A percentile compares a stretch with the other conserved stretches of the same genome.
These are phyloP conservation scores for Metschnikowia kunwiensis DNA, from an alignment of 805 yeast species.

Conservation along the genomic window DNA sequence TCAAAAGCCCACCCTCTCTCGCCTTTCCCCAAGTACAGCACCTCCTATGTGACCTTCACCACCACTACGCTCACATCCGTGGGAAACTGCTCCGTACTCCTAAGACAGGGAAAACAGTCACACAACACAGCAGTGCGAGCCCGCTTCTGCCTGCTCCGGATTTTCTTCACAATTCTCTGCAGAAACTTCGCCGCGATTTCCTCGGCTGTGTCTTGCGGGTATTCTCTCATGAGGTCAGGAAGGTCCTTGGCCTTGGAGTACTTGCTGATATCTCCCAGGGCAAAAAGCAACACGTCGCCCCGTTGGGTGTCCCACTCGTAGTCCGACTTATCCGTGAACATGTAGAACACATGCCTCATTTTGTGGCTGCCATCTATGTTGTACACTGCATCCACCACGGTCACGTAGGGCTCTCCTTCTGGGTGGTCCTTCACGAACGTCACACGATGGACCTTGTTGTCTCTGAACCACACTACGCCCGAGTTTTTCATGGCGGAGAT, in stretches of 20 bases:
- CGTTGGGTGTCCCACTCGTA: neutral
- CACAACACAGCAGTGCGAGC: neutral
- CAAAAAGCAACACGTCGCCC: conserved; percentile 5
- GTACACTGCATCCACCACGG: neutral
- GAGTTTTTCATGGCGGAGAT: conserved; percentile 3
- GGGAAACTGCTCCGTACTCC: neutral
- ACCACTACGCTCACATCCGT: conserved; percentile 7
- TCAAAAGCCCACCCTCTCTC: no score
- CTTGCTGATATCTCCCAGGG: conserved; percentile 1
- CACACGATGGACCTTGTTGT: neutral
- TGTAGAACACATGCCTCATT: neutral
- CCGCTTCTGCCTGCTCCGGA: neutral
- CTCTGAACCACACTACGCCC: conserved; percentile 1
- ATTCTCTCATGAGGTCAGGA: neutral
- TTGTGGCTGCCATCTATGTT: neutral
- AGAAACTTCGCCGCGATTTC: conserved; percentile 1
- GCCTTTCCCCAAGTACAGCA: no score
- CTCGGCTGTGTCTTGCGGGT: neutral
- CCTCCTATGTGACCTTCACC: conserved; percentile 5
- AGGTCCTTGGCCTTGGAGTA: neutral
- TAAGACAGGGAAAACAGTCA: neutral
- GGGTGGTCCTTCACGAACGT: neutral
- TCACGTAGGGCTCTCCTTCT: neutral
- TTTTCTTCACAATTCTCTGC: neutral
- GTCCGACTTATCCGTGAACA: neutral